Evolutionary conservation across 1,139 yeast species (phyloP).

Genomic region (Sugiyamaella castrensis): DNA sequence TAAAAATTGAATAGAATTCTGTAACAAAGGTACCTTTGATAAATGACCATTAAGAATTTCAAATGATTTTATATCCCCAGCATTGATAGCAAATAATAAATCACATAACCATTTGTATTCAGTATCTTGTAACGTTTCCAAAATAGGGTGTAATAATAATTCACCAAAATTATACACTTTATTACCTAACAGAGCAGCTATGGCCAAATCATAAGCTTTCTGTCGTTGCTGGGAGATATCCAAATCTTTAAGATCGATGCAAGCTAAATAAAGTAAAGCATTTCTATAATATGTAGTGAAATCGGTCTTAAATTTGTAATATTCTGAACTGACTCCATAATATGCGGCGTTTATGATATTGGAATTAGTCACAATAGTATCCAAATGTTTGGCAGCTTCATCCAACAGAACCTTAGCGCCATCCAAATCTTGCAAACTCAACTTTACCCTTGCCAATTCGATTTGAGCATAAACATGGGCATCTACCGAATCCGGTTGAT

Average conservation of each 20-base stretch:
- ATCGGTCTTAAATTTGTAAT: conserved; percentile 70
- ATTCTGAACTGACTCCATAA: conserved; percentile 76
- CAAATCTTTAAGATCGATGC: conserved; percentile 53
- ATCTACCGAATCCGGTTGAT: conserved; percentile 43
- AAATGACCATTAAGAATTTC: conserved; percentile 45
- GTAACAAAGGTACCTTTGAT: conserved; percentile 58
- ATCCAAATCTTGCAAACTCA: conserved; percentile 55
- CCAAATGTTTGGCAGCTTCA: conserved; percentile 55
- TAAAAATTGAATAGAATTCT: conserved; percentile 60
- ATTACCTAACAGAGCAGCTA: conserved; percentile 89
- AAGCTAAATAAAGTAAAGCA: conserved; percentile 59
- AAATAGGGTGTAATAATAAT: conserved; percentile 82
- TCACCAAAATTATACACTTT: conserved; percentile 95
- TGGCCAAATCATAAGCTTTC: conserved; percentile 76
- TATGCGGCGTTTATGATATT: conserved; percentile 71
- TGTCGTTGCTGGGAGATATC: conserved; percentile 52
- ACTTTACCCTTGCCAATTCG: conserved; percentile 71
- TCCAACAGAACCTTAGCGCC: conserved; percentile 72
- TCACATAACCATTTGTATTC: conserved; percentile 71
- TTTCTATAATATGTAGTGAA: conserved; percentile 77
- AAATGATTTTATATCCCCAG: conserved; percentile 70
- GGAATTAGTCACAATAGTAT: conserved; percentile 58
- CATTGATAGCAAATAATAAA: conserved; percentile 65
- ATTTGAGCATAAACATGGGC: conserved; percentile 62
- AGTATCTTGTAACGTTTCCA: conserved; percentile 52